Conservation (phyloP, 352 stramenopile genomes). For the Phytophthora pseudosyringae region DNA sequence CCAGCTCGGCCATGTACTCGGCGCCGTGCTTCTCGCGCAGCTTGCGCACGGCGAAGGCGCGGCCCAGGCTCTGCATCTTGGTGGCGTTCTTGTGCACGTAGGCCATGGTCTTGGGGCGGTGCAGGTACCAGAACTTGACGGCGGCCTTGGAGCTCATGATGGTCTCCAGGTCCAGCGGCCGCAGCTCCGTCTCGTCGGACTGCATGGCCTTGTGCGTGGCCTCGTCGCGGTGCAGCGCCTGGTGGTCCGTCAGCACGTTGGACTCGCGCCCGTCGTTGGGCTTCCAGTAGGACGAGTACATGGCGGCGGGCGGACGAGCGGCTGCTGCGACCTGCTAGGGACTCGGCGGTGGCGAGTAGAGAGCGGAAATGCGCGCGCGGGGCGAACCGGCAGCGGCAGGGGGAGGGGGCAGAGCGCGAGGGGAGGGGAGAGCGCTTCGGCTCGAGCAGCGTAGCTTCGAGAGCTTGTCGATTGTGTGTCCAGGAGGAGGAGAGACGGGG, state of each 20-base stretch:
- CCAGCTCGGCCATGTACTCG: constrained; percentile 83
- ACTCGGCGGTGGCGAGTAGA: constrained; percentile 39
- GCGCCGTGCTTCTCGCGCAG: constrained; percentile 78
- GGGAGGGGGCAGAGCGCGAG: too few species aligned
- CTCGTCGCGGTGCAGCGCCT: constrained; percentile 83
- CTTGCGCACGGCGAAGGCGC: constrained; percentile 78
- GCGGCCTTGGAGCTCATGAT: constrained; percentile 89
- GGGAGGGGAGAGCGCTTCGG: neutral
- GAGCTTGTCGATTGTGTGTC: constrained; percentile 23
- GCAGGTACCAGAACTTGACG: constrained; percentile 91
- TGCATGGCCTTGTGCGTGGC: constrained; percentile 80
- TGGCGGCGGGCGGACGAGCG: constrained; percentile 19
- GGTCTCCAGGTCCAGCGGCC: constrained; percentile 84
- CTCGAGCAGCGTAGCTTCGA: constrained; percentile 3
- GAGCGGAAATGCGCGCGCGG: constrained; percentile 32
- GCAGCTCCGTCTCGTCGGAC: constrained; percentile 81
- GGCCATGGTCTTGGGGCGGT: constrained; percentile 90
- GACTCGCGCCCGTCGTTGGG: constrained; percentile 77
- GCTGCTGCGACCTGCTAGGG: constrained; percentile 4
- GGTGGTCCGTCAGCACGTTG: constrained; percentile 79
- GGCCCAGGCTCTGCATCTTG: constrained; percentile 84
- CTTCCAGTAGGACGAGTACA: constrained; percentile 91
- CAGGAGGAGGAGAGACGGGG: constrained; percentile 31
- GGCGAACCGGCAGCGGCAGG: neutral
- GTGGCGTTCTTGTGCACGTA: constrained; percentile 90